Evolutionary conservation across 2,329 filamentous ascomycete species (phyloP), one percentile per base, ranked within the genome.

Genomic region (Trichoderma atrobrunneum): DNA sequence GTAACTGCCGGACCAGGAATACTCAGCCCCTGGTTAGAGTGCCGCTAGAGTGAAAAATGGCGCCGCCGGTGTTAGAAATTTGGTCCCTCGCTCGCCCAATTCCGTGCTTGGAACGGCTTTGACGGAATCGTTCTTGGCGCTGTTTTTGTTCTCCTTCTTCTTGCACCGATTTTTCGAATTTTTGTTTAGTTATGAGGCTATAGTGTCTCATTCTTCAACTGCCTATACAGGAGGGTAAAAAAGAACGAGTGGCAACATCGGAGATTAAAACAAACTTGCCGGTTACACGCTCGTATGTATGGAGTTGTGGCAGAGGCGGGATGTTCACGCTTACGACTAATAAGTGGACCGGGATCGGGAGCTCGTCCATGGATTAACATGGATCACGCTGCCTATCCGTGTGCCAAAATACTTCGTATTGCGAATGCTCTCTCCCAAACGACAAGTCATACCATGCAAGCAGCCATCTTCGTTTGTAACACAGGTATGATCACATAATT

Each of bases 61-160:
- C 66, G 66, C 66, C 66, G 66, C 66, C 66, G 66, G 36, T 39
- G 66, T 69, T 21, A 48, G 36, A 69, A 61, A 36, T 59, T 43
- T 12, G 32, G 21, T 39, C 54, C 24, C 3, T 54, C 43, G 43
- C 51, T 43, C 16, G 51, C 57, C 51, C 56, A 32, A 36, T 43
- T 68, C 54, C 24, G n/a, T 39, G 34, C 30, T 21, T 26, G 11
- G 12, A 26, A 14, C 39, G 64, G 64, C 63, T 28, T 21, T 18
- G 51, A 43, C 64, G 51, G 34, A 21, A 28, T 59, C 24, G 18
- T 32, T 18, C 28, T 21, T 34, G 63, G 7, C 56, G 21, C 28
- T 26, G 62, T 34, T 32, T 18, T 24, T 7, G 12, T 6, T 39
- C 32, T 67, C 48, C 39, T 57, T 39, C 64, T 65, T 34, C 7